Percentiles rank a stretch among this genome's conserved stretches.
Conservation (phyloP, 768 basidiomycete genomes). For the Tulasnella sp. region DNA sequence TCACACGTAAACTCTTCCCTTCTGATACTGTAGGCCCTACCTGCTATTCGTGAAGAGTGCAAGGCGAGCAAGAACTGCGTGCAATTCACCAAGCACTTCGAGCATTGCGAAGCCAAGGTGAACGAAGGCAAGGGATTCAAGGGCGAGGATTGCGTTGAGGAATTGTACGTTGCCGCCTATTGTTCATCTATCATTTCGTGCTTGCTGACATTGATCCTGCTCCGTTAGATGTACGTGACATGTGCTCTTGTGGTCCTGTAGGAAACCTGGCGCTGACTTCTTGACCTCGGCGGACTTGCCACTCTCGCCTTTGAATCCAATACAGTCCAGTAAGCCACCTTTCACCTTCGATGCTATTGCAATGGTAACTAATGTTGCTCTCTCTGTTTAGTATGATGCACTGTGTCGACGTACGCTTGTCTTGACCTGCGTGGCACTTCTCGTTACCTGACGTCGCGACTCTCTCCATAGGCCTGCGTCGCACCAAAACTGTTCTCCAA, state of each 20-base stretch:
- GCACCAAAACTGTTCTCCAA: slow-evolving; percentile 82
- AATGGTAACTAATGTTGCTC: too few species aligned
- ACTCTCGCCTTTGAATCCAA: too few species aligned
- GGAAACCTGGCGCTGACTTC: background rate
- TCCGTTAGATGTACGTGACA: slow-evolving; percentile 25
- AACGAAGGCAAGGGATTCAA: slow-evolving; percentile 76
- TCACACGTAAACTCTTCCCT: background rate
- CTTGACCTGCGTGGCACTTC: background rate
- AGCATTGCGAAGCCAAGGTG: slow-evolving; percentile 88
- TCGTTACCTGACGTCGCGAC: too few species aligned
- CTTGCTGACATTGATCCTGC: background rate
- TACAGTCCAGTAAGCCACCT: slow-evolving; percentile 18
- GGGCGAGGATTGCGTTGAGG: slow-evolving; percentile 89
- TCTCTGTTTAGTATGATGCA: slow-evolving; percentile 73
- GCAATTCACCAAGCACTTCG: slow-evolving; percentile 71
- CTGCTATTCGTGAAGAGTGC: slow-evolving; percentile 71
- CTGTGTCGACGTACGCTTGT: slow-evolving; percentile 71
- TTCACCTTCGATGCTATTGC: background rate
- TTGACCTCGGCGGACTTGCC: too few species aligned
- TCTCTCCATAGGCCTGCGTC: slow-evolving; percentile 43
- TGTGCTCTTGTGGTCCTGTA: background rate
- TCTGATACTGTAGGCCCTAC: slow-evolving; percentile 52
- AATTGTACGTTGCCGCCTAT: slow-evolving; percentile 56
- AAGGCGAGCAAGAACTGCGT: slow-evolving; percentile 62
- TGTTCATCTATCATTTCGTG: background rate